Evolutionary conservation across 108 stramenopile species (phyloP), one percentile per base, ranked within the genome.

Genomic region (Pseudonitzschia multiseries): DNA sequence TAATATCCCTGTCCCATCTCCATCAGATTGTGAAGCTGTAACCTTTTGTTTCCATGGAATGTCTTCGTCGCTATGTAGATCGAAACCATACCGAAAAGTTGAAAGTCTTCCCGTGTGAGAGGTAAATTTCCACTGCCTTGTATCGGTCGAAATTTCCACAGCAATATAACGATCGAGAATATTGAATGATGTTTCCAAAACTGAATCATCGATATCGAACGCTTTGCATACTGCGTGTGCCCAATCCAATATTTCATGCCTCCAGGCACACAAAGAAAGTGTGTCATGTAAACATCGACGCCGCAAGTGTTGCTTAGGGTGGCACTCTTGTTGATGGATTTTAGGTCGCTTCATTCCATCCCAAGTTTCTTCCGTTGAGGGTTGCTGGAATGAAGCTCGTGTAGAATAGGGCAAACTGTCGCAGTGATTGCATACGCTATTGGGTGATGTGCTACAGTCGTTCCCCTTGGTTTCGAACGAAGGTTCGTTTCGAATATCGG

Each of bases 1-100:
- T 84, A 90, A 28, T 83, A 82, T 13, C 83, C 87, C 57, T 81
- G 83, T 32, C 83, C 83, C 69, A 90, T 80, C 46, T 79, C 79
- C 44, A 84, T 69, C 36, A 87, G 74, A 27, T 59, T 6, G 17
- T 59, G 57, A 22, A 31, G 24, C 27, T 27, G 21, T 18, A 48
- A 48, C 17, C 18, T 5, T 31, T 59, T 15, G 29, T 59, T 59
- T 14, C 29, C 14, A 27, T 27, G 21, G 21, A 66, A 66, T 26
- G 46, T 53, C 81, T 93, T 93, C 73, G 83, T 73, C 54, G 86
- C 87, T 40, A 93, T 81, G 63, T 88, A 89, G 54, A 93, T 63
- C 10, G 83, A 83, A 6, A 86, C 89, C 87, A 93, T 90, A 42
- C 79, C 74, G 24, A 84, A 89, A 24, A 93, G 79, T 61, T 90